phyloP scores from a whole-genome alignment of 352 stramenopile species.

The Pythium monospermum region DNA sequence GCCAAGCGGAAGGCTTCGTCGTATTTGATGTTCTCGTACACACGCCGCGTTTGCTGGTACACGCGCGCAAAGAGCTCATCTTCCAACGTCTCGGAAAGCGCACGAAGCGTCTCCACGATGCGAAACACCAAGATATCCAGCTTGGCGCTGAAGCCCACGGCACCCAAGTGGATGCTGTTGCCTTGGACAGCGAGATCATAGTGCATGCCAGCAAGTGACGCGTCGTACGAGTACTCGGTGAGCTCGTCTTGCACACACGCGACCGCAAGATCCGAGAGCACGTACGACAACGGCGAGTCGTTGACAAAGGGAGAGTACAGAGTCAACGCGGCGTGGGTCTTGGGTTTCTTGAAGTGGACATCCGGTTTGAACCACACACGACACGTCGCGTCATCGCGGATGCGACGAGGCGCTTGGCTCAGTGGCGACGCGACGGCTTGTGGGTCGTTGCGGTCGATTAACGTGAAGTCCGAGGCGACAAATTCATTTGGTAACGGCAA shows the following conservation, averaged over 20 bases:
- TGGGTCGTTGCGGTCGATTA: slow-evolving; percentile 22
- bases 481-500: slow-evolving; percentile 38
- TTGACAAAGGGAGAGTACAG: slow-evolving; percentile 33
- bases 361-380: slow-evolving; percentile 57
- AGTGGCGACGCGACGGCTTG: not conserved
- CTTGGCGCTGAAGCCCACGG: slow-evolving; percentile 44
- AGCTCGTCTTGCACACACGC: slow-evolving; percentile 35
- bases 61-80: slow-evolving; percentile 41
- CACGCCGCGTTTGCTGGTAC: slow-evolving; percentile 30
- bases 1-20: slow-evolving; percentile 46
- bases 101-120: slow-evolving; percentile 33
- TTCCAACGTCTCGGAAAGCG: slow-evolving; percentile 24
- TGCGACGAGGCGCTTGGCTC: slow-evolving; percentile 4
- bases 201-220: slow-evolving; percentile 20
- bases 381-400: slow-evolving; percentile 20
- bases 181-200: slow-evolving; percentile 35
- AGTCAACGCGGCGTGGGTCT: slow-evolving; percentile 50
- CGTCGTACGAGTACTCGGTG: slow-evolving; percentile 34
- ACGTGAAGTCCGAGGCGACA: slow-evolving; percentile 22
- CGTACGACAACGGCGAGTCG: slow-evolving; percentile 25
- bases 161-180: slow-evolving; percentile 37
- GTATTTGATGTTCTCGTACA: slow-evolving; percentile 43
- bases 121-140: slow-evolving; percentile 32
- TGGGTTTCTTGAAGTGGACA: slow-evolving; percentile 53
- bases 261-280: slow-evolving; percentile 35